A percentile compares a stretch with the other conserved stretches of the same genome.
Evolutionary conservation across 2,329 filamentous ascomycete species (phyloP).

Genomic region (Cladosporium halotolerans): DNA sequence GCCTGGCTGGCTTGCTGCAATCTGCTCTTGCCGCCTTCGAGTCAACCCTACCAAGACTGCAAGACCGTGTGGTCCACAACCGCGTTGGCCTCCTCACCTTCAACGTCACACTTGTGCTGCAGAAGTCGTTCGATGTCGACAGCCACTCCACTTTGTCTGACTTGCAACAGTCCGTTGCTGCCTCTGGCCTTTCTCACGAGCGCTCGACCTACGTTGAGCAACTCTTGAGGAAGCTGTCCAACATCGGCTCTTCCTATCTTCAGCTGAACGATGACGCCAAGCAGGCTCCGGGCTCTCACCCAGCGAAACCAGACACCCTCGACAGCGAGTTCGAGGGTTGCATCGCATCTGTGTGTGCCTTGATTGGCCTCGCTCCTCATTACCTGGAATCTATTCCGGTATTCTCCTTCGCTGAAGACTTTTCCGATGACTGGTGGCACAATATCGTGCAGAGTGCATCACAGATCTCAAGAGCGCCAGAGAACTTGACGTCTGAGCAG

Average conservation of each 20-base stretch:
- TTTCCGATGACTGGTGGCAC: slow-evolving; percentile 3
- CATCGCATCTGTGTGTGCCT: background rate
- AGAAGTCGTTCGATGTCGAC: slow-evolving; percentile 9
- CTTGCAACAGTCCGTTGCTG: slow-evolving; percentile 4
- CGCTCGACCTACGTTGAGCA: slow-evolving; percentile 8
- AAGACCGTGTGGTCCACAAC: slow-evolving; percentile 7
- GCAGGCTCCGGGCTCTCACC: background rate
- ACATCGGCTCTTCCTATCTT: slow-evolving; percentile 7
- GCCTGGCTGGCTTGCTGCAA: slow-evolving; percentile 2
- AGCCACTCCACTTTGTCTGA: slow-evolving; percentile 3
- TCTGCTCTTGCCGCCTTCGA: slow-evolving; percentile 9
- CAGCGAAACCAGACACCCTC: background rate
- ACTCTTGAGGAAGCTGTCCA: slow-evolving; percentile 8
- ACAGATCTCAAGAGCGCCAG: slow-evolving; percentile 2
- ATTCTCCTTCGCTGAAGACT: background rate
- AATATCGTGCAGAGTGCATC: slow-evolving; percentile 8
- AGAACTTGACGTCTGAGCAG: background rate
- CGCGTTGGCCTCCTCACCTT: slow-evolving; percentile 9
- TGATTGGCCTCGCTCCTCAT: slow-evolving; percentile 5
- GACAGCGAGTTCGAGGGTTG: slow-evolving; percentile 9
- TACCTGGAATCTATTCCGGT: slow-evolving; percentile 2
- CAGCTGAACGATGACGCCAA: background rate
- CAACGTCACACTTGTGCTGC: slow-evolving; percentile 6
- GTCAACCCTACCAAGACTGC: slow-evolving; percentile 1
- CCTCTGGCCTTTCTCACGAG: slow-evolving; percentile 8